phyloP scores from a whole-genome alignment of 1,284 basidiomycete genomes.

The Amylostereum chailletii region DNA sequence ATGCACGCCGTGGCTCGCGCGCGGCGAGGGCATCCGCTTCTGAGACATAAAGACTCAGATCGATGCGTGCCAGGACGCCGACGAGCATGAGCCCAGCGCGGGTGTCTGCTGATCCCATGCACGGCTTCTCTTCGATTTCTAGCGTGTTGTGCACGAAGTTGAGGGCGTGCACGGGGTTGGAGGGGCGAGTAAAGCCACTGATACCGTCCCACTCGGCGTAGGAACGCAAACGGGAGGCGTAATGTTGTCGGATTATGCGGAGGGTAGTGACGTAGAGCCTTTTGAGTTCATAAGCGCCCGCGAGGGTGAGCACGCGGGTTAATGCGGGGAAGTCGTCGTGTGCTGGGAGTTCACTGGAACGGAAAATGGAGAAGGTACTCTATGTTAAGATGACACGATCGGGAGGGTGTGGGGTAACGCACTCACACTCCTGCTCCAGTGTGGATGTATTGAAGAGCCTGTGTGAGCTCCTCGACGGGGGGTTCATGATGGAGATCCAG shows the following conservation, averaged over 20 bases:
- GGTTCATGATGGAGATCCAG: not conserved
- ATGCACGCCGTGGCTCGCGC: not conserved
- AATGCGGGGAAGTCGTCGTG: not conserved
- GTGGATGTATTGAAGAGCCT: too few relatives aligned
- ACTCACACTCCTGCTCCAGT: too few relatives aligned
- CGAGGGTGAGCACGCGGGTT: not conserved
- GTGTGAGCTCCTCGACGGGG: too few relatives aligned
- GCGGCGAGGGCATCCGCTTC: not conserved
- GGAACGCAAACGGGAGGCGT: not conserved
- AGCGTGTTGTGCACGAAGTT: not conserved
- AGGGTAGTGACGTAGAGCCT: not conserved
- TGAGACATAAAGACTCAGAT: not conserved
- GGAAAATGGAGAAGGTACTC: too few relatives aligned
- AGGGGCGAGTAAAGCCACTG: not conserved
- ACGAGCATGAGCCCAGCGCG: not conserved
- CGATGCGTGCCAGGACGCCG: not conserved
- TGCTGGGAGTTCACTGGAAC: too few relatives aligned
- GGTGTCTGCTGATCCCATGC: not conserved
- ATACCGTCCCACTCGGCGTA: not conserved
- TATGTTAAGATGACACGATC: too few relatives aligned
- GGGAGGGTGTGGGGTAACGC: too few relatives aligned
- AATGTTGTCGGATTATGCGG: not conserved
- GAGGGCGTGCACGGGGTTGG: not conserved
- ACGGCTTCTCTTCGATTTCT: not conserved
- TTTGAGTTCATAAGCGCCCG: not conserved